phyloP scores from a whole-genome alignment of 2,329 filamentous ascomycete genomes.

The Phaeophleospora eucalypticola region DNA sequence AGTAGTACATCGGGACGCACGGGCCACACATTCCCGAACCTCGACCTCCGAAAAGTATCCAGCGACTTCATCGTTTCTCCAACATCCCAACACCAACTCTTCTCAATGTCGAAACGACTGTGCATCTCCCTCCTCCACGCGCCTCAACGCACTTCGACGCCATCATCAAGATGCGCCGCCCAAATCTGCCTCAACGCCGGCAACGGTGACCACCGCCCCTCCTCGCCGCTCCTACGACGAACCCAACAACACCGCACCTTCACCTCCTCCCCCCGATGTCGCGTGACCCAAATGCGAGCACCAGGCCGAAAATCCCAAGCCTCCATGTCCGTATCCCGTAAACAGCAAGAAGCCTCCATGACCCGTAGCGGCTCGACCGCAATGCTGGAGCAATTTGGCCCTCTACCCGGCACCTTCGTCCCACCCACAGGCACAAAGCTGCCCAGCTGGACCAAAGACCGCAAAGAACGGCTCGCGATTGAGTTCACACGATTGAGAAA shows the following conservation, averaged over 20 bases:
- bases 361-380: conserved; percentile 29
- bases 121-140: conserved; percentile 18
- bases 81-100: no score
- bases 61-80: neutral
- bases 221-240: neutral
- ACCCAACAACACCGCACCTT: conserved; percentile 17
- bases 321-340: conserved; percentile 36
- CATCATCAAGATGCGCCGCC: conserved; percentile 9
- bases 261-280: conserved; percentile 13
- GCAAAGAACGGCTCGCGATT: conserved; percentile 5
- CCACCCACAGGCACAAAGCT: conserved; percentile 26
- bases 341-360: conserved; percentile 30
- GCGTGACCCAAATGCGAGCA: conserved; percentile 6
- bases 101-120: conserved; percentile 24
- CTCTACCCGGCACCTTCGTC: conserved; percentile 38
- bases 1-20: no score
- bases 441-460: conserved; percentile 19
- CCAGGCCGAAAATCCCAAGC: conserved; percentile 28
- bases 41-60: neutral
- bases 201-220: conserved; percentile 9
- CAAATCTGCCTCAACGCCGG: conserved; percentile 6
- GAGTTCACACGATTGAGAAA: conserved; percentile 5
- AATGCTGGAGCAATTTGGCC: conserved; percentile 40
- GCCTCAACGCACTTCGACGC: conserved; percentile 11
- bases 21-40: no score